These are phyloP conservation scores for Populus ilicifolia DNA, from an alignment of 345 rosid species.

Conservation along the genomic window DNA sequence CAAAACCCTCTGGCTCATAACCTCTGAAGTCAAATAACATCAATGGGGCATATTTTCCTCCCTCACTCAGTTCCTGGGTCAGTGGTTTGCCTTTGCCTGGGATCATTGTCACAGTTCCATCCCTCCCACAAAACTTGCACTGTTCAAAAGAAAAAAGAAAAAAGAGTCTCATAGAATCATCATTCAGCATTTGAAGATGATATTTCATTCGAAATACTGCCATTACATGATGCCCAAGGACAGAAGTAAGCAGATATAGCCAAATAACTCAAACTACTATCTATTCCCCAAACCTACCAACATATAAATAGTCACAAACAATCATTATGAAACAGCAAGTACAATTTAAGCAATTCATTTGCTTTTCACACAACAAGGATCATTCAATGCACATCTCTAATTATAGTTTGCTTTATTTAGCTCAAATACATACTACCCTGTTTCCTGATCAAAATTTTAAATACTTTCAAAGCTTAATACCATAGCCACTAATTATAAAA, in stretches of 20 bases:
- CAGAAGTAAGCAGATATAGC: background rate
- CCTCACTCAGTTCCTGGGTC: slow-evolving; percentile 49
- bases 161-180: slow-evolving; percentile 10
- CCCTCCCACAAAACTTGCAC: slow-evolving; percentile 90
- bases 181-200: slow-evolving; percentile 3
- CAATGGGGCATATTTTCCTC: slow-evolving; percentile 61
- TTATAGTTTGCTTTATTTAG: no score
- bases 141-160: slow-evolving; percentile 19
- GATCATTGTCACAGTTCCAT: slow-evolving; percentile 73
- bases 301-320: background rate
- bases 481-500: no score
- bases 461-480: no score
- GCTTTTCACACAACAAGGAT: no score
- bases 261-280: background rate
- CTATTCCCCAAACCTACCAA: background rate
- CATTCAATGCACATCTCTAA: no score
- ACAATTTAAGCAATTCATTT: background rate
- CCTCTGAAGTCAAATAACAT: slow-evolving; percentile 88
- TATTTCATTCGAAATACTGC: background rate
- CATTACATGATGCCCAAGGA: background rate
- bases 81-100: slow-evolving; percentile 64
- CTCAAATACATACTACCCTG: no score
- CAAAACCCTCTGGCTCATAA: slow-evolving; percentile 66
- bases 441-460: background rate
- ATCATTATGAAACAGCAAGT: background rate